phyloP scores from a whole-genome alignment of 176 grass and related monocot species.

The Puccinellia tenuiflora region DNA sequence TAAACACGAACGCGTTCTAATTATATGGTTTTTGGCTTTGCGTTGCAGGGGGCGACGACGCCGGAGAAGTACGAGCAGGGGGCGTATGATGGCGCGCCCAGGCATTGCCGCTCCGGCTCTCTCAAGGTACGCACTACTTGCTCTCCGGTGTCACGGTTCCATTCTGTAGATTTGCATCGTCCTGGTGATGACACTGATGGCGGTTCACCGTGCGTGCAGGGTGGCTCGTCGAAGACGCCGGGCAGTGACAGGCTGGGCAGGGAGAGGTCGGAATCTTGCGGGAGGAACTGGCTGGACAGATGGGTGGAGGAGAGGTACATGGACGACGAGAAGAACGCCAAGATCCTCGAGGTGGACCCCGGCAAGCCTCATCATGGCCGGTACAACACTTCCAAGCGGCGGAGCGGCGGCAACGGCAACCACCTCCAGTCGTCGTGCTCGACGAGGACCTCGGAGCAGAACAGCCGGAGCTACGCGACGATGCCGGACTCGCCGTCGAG shows the following conservation, averaged over 20 bases:
- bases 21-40: background rate
- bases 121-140: conserved; percentile 31
- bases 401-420: background rate
- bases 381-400: conserved; percentile 28
- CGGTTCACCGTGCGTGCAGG: conserved; percentile 31
- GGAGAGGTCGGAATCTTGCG: conserved; percentile 65
- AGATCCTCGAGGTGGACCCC: conserved; percentile 86
- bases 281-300: conserved; percentile 78
- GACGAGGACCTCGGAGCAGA: conserved; percentile 48
- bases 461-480: conserved; percentile 59
- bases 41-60: conserved; percentile 48
- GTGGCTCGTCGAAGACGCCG: conserved; percentile 35
- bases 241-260: conserved; percentile 32
- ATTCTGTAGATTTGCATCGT: background rate
- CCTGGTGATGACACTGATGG: background rate
- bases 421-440: conserved; percentile 61
- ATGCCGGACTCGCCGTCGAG: conserved; percentile 56
- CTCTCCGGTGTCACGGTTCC: background rate
- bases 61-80: conserved; percentile 70
- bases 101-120: conserved; percentile 45
- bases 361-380: conserved; percentile 84
- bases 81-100: conserved; percentile 5
- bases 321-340: conserved; percentile 86
- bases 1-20: background rate
- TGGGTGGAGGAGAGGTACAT: conserved; percentile 89